Conservation (phyloP, 495 filamentous ascomycete species). For the Neurospora sp. region DNA sequence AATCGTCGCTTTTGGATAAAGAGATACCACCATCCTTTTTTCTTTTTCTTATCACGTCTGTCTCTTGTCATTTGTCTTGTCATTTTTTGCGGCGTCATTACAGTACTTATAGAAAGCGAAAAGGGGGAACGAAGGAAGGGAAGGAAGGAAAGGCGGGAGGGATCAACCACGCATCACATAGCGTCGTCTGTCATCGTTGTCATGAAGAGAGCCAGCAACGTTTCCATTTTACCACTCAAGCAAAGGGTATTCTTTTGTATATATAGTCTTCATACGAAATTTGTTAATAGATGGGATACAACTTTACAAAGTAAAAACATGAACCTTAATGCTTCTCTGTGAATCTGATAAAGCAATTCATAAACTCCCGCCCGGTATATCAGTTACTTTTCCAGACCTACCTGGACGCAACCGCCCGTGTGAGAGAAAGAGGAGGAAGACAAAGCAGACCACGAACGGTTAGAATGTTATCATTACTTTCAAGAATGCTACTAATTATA, state of each 20-base stretch:
- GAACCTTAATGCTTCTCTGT: not conserved
- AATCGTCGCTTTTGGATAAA: not conserved
- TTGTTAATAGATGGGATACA: not conserved
- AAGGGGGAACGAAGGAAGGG: not conserved
- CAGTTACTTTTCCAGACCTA: too few species aligned
- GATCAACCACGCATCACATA: not conserved
- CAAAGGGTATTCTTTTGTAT: not conserved
- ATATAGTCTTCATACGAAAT: not conserved
- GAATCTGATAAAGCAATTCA: too few species aligned
- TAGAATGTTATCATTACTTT: not conserved
- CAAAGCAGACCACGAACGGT: not conserved
- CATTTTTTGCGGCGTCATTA: not conserved
- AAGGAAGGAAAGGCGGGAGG: not conserved
- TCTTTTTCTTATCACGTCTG: not conserved
- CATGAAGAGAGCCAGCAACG: not conserved
- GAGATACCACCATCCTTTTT: not conserved
- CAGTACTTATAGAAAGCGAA: not conserved
- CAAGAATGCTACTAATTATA: not conserved
- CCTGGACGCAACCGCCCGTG: not conserved
- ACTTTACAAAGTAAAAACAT: not conserved
- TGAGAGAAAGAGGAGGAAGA: not conserved
- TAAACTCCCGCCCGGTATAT: too few species aligned
- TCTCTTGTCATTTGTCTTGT: not conserved
- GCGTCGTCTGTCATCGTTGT: not conserved
- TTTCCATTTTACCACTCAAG: not conserved